phyloP scores from a whole-genome alignment of 495 filamentous ascomycete species.

The Chaetomium fimeti region DNA sequence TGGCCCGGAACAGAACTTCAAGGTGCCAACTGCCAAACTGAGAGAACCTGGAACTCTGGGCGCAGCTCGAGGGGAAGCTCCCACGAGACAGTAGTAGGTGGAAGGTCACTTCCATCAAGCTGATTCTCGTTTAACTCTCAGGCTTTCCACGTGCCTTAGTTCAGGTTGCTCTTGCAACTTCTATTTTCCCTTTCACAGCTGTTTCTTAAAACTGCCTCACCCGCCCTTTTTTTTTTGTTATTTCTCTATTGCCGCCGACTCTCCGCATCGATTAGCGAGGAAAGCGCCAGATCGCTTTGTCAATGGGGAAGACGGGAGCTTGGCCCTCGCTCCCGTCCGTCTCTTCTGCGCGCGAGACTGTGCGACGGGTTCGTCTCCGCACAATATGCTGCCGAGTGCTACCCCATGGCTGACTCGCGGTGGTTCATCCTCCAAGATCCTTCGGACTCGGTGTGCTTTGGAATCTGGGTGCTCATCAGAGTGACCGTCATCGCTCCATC shows the following conservation, averaged over 20 bases:
- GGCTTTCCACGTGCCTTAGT: too few relatives aligned
- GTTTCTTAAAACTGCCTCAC: background rate
- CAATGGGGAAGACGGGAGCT: background rate
- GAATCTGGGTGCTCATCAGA: background rate
- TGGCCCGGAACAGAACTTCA: background rate
- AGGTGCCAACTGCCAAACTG: too few relatives aligned
- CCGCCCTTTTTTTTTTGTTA: background rate
- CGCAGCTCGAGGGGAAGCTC: background rate
- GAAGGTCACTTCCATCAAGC: background rate
- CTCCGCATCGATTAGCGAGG: background rate
- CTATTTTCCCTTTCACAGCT: background rate
- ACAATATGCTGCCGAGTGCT: slow-evolving; percentile 25
- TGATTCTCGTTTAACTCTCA: too few relatives aligned
- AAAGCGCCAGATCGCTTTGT: background rate
- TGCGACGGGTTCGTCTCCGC: slow-evolving; percentile 20
- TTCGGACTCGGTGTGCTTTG: background rate
- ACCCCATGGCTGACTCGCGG: slow-evolving; percentile 8
- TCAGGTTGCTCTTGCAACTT: background rate
- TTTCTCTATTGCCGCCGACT: background rate
- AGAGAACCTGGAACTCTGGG: background rate
- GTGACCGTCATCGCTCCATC: background rate
- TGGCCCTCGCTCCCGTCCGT: background rate
- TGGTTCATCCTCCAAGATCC: too few relatives aligned
- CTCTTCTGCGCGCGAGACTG: slow-evolving; percentile 5
- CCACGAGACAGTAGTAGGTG: too few relatives aligned